Evolutionary conservation across 331 rosid genomes (phyloP).

Genomic region (Pyracantha coccinea): DNA sequence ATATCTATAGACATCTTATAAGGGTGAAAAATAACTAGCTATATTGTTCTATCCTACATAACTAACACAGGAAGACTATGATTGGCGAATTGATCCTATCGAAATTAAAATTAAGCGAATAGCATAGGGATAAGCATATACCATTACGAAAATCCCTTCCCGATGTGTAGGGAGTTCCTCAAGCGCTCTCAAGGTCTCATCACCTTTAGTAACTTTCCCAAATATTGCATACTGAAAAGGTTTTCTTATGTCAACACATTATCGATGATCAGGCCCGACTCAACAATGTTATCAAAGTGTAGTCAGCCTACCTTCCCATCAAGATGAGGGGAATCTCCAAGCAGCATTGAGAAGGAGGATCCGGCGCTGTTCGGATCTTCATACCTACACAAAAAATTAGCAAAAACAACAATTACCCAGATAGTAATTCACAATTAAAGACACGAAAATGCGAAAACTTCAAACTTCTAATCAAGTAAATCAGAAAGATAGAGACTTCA

Average conservation of each 20-base stretch:
- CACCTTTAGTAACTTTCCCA: constrained; percentile 91
- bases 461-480: background rate
- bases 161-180: constrained; percentile 86
- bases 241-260: constrained; percentile 12
- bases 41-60: background rate
- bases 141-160: constrained; percentile 95
- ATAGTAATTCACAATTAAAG: background rate
- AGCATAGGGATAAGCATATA: constrained; percentile 28
- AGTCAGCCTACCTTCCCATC: constrained; percentile 54
- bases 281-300: background rate
- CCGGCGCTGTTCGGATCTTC: constrained; percentile 77
- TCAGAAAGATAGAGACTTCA: background rate
- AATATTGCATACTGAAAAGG: constrained; percentile 82
- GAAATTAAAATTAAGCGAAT: background rate
- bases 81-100: background rate
- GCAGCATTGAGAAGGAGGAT: constrained; percentile 91
- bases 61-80: background rate
- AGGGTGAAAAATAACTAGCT: background rate
- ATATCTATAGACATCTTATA: background rate
- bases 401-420: background rate
- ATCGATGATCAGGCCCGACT: background rate
- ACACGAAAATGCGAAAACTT: background rate
- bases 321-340: constrained; percentile 92
- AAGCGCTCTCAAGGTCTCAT: constrained; percentile 62
- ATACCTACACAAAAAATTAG: constrained; percentile 25